A percentile compares a stretch with the other conserved stretches of the same genome.
phyloP scores from a whole-genome alignment of 1,284 basidiomycete genomes.

The Golubevia sp. region DNA sequence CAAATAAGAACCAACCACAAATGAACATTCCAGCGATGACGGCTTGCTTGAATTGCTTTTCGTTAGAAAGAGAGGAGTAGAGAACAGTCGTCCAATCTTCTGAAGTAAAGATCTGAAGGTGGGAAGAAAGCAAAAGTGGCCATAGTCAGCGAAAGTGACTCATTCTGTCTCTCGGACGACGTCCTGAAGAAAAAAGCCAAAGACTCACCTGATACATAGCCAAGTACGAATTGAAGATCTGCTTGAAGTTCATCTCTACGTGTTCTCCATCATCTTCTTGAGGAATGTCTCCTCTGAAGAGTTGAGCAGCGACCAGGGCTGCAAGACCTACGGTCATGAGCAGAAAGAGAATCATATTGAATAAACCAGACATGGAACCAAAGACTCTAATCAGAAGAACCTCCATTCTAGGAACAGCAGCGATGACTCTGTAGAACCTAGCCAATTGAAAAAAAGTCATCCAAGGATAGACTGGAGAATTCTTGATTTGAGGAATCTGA shows the following conservation, averaged over 20 bases:
- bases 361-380: constrained; percentile 86
- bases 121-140: background rate
- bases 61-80: constrained; percentile 73
- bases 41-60: constrained; percentile 73
- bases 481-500: constrained; percentile 77
- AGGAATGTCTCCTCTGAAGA: constrained; percentile 76
- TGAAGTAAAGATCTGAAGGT: constrained; percentile 79
- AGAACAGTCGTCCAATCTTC: constrained; percentile 91
- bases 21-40: constrained; percentile 78
- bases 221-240: constrained; percentile 85
- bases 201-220: constrained; percentile 73
- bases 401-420: constrained; percentile 81
- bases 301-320: constrained; percentile 77
- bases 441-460: constrained; percentile 85
- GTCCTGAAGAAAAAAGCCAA: background rate
- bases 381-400: constrained; percentile 70
- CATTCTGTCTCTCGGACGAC: background rate
- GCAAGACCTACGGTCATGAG: constrained; percentile 85
- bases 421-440: constrained; percentile 90
- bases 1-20: constrained; percentile 85
- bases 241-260: constrained; percentile 78
- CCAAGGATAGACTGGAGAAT: constrained; percentile 79
- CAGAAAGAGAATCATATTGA: constrained; percentile 93
- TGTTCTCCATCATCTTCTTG: constrained; percentile 60
- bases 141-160: constrained; percentile 5